A percentile compares a stretch with the other conserved stretches of the same genome.
Conservation (phyloP, 768 basidiomycete species). For the Saitozyma podzolica region DNA sequence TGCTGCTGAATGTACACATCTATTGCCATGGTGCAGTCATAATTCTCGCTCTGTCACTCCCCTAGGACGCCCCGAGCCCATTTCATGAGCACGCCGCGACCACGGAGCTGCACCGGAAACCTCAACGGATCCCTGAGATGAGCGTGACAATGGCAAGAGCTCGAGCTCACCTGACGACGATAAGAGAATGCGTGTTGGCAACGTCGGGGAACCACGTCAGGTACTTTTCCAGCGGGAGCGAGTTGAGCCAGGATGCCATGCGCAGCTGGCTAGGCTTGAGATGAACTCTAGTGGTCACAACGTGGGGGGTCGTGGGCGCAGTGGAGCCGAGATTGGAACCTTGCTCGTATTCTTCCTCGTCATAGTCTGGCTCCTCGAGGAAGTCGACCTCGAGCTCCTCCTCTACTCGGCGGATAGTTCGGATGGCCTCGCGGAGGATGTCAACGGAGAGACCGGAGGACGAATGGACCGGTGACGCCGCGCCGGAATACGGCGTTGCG, state of each 20-base stretch:
- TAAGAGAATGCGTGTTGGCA: constrained; percentile 40
- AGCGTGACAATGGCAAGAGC: not conserved
- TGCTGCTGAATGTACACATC: too few relatives aligned
- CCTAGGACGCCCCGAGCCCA: constrained; percentile 27
- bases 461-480: constrained; percentile 9
- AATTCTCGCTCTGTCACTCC: too few relatives aligned
- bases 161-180: constrained; percentile 36
- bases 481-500: not conserved
- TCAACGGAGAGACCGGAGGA: constrained; percentile 30
- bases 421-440: constrained; percentile 22
- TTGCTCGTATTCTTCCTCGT: not conserved
- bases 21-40: too few relatives aligned
- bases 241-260: constrained; percentile 35
- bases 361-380: constrained; percentile 13
- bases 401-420: constrained; percentile 19
- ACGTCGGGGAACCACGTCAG: constrained; percentile 43
- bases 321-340: not conserved
- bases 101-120: constrained; percentile 37
- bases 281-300: constrained; percentile 2
- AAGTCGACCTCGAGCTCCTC: constrained; percentile 29
- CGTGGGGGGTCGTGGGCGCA: not conserved
- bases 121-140: constrained; percentile 28
- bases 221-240: constrained; percentile 28
- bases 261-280: constrained; percentile 30
- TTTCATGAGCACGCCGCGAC: constrained; percentile 29